Evolutionary conservation across 441 rosid species (phyloP), one percentile per base, ranked within the genome.

Genomic region (Syzygium malaccense): DNA sequence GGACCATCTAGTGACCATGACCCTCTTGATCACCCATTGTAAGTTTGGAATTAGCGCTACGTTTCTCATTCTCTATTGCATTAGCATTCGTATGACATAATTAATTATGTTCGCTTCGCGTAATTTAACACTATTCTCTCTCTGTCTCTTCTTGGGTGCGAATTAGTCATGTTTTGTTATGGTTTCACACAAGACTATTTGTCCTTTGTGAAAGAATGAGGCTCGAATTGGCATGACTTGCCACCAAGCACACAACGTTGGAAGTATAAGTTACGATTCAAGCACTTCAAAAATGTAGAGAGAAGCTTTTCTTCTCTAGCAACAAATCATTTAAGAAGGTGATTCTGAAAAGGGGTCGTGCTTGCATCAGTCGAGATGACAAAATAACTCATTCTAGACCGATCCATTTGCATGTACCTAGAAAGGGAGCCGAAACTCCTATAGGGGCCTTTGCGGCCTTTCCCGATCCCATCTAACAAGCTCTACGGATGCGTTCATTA

Each of bases 1-100:
- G 83, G 83, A 41, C 83, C 83, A 75, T 89, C 79, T 87, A 20
- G 51, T 88, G 64, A 90, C 87, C 56, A 88, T 90, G 88, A 87
- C 55, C 87, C 87, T 60, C 79, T 78, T 78, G 30, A 41, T 23
- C 83, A 75, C 23, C 83, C 23, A 51, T 23, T 17, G 14, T 26
- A 75, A 23, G 83, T 75, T 14, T 17, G 1, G 10, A 75, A 41
- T 41, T 41, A 12, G 51, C 10, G 18, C 8, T 41, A 13, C 10
- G 15, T 48, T 75, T 12, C 83, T 41, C 30, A 23, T 41, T 75
- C n/a, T 75, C 83, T 75, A 75, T 0, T 11, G 10, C 41, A 75
- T 75, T 41, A 41, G 53, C 83, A 41, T 10, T 26, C 17, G 18
- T 23, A 41, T 13, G 41, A 23, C 18, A 4, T 75, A 75, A 41